Evolutionary conservation across 805 yeast species (phyloP), one percentile per base, ranked within the genome.

Genomic region (Zygotorulaspora sp.): DNA sequence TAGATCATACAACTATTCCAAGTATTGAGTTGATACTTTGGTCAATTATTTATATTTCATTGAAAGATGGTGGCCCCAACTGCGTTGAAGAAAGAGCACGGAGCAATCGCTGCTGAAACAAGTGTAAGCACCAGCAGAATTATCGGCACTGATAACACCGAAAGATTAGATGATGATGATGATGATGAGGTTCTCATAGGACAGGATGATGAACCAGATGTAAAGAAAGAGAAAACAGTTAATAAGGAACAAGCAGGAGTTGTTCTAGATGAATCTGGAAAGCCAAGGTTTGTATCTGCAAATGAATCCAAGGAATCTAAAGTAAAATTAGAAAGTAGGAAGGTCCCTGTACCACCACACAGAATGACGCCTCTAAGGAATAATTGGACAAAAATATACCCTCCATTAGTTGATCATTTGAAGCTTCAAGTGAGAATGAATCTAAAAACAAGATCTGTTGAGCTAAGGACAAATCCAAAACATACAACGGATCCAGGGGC

Each of bases 401-500:
- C 95, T 22, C 97, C 98, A 5, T 69, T 92, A 49, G 97, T 92
- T 24, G 96, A 92, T 46, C 96, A 89, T 65, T 72, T 92, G 52
- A 88, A 92, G 59, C 70, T 92, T 47, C 98, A 92, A 65, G 97
- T 92, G 32, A 77, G 97, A 66, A 90, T 92, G 97, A 90, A 92
- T 62, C 65, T 85, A 48, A 80, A 79, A 58, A 80, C 86, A n/a
- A 84, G 76, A 56, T 79, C 90, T 2, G 96, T 92, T 20, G 95
- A 90, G 59, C 63, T 92, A 55, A 79, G 85, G 63, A 89, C 97
- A 2, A 72, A 75, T 54, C 75, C 83, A 53, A 77, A 82, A 50
- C 71, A 71, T 48, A 89, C 97, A 7, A 82, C 82, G 4, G 98
- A 94, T 54, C 83, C 85, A 15, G 90, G 96, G 33, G 96, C 98